Conservation (phyloP, 805 yeast species). For the Candida sithepensis region DNA sequence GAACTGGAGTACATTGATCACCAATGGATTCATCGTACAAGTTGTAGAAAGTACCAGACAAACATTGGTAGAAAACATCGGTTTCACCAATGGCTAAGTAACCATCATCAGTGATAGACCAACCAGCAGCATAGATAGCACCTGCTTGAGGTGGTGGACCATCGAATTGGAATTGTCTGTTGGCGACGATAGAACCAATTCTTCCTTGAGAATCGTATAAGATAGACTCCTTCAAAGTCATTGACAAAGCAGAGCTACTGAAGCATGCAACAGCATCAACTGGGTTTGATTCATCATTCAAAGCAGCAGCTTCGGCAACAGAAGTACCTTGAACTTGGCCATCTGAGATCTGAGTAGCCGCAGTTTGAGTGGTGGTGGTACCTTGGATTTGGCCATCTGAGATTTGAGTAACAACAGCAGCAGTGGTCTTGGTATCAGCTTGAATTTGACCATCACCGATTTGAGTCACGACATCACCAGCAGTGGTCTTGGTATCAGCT, state of each 20-base stretch:
- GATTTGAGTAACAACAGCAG: constrained; percentile 28
- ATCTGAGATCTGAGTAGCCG: constrained; percentile 42
- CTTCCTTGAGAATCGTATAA: constrained; percentile 48
- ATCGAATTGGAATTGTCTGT: constrained; percentile 64
- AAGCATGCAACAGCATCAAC: constrained; percentile 32
- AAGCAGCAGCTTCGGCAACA: constrained; percentile 23
- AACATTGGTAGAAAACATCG: constrained; percentile 50
- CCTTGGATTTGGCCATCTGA: constrained; percentile 36
- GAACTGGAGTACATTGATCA: constrained; percentile 42
- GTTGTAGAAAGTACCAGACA: constrained; percentile 57
- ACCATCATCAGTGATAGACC: constrained; percentile 43
- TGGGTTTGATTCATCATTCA: constrained; percentile 15
- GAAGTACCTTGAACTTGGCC: constrained; percentile 43
- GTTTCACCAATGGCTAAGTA: constrained; percentile 48
- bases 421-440: constrained; percentile 18
- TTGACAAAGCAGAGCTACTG: constrained; percentile 36
- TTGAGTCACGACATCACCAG: constrained; percentile 33
- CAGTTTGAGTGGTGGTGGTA: constrained; percentile 33
- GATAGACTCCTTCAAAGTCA: constrained; percentile 38
- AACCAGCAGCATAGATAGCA: constrained; percentile 49
- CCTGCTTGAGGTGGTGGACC: constrained; percentile 66
- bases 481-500: constrained; percentile 35
- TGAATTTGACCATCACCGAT: constrained; percentile 48
- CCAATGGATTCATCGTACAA: constrained; percentile 48
- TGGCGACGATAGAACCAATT: constrained; percentile 58